Evolutionary conservation across 2,329 filamentous ascomycete genomes (phyloP), one percentile per base, ranked within the genome.

Genomic region (Xylariaceae sp.): DNA sequence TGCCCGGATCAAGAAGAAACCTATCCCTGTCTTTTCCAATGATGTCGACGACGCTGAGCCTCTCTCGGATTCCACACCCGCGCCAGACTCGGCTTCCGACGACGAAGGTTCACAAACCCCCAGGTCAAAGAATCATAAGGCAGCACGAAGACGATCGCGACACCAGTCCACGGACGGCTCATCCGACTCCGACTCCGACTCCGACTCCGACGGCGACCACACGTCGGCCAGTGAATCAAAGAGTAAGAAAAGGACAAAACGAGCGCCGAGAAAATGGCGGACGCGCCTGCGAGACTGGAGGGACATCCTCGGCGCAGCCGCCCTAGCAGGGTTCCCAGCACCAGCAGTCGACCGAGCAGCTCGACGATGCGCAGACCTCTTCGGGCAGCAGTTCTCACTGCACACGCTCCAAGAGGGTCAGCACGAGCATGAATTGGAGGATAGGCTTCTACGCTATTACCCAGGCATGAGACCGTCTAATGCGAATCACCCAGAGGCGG

Each of bases 241-340:
- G 9, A 50, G 37, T 44, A 54, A 42, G 40, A 61, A 47, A 19
- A 19, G 19, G 51, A 51, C 12, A n/a, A 47, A 3, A 3, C 50
- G 48, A 4, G 19, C 19, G 12, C 41, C 34, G 9, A 43, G 30
- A 11, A 31, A 51, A 19, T 19, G 19, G 19, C 19, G 19, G 4
- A 32, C 40, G 19, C 47, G 76, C 70, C 11, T 83, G 9, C 80
- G 88, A 27, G 88, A 95, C 72, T 97, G 92, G 92, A 87, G 84
- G 61, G 89, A 95, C 61, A 80, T 96, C 1, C 72, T 96, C 31
- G 88, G 88, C 0, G 78, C 90, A 0, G 92, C 92, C 2, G 80
- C 88, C 0, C 72, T 95, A 48, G 81, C 81, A 1, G 89, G 88
- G 0, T 91, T 91, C 71, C 74, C 87, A 1, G 70, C 76, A 0